These are phyloP conservation scores for Exophiala dermatitidis DNA, from an alignment of 2,329 filamentous ascomycete species.

Conservation along the genomic window DNA sequence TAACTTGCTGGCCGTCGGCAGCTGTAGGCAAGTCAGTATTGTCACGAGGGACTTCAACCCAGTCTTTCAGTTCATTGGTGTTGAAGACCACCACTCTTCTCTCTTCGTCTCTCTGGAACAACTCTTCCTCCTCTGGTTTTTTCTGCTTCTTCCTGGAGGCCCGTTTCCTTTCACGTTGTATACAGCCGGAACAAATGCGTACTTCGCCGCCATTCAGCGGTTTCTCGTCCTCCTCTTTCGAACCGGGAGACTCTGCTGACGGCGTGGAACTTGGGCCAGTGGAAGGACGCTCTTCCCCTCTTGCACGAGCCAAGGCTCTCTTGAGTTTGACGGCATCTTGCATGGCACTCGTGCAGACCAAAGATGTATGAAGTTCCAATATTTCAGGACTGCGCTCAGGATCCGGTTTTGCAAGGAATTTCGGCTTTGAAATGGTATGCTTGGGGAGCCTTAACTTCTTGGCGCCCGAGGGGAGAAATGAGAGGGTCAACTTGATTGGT, in stretches of 20 bases:
- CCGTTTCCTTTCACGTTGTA: conserved; percentile 81
- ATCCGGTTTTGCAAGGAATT: conserved; percentile 69
- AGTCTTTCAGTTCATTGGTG: conserved; percentile 77
- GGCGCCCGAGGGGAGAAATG: conserved; percentile 65
- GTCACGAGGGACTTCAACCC: conserved; percentile 57
- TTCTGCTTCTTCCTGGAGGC: conserved; percentile 89
- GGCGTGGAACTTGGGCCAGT: conserved; percentile 35
- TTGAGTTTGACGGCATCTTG: conserved; percentile 59
- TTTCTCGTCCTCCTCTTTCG: conserved; percentile 59
- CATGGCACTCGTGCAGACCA: conserved; percentile 93
- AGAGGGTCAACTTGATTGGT: conserved; percentile 72
- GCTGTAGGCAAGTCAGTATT: conserved; percentile 33
- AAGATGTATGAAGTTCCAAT: conserved; percentile 68
- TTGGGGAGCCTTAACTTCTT: conserved; percentile 78
- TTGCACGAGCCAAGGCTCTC: conserved; percentile 58
- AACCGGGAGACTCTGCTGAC: conserved; percentile 38
- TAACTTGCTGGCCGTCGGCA: conserved; percentile 29
- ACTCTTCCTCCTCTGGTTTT: conserved; percentile 83
- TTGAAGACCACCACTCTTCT: conserved; percentile 87
- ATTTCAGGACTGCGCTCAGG: conserved; percentile 63
- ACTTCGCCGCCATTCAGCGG: conserved; percentile 89
- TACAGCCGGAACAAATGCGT: conserved; percentile 84
- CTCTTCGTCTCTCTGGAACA: conserved; percentile 73
- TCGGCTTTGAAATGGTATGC: conserved; percentile 90
- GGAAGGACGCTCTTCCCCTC: conserved; percentile 37